Evolutionary conservation across 169 alveolate species (phyloP), one percentile per base, ranked within the genome.

Genomic region (Plasmodium inui): DNA sequence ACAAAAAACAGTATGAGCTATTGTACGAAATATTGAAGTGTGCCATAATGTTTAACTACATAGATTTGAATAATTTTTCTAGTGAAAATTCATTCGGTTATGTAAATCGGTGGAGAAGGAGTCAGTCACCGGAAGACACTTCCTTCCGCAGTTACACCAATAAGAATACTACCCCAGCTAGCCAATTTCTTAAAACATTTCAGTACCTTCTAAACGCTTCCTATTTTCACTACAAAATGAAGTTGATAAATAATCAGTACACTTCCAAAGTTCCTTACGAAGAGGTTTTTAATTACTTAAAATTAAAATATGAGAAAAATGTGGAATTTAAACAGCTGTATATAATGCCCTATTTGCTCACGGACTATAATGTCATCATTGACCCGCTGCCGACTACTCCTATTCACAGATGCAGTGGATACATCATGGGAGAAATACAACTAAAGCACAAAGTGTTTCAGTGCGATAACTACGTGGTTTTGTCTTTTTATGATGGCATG

Each of bases 351-450:
- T 89, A 44, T 89, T 57, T 89, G 72, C 39, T 89, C 30, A 80
- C 82, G 17, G 94, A 89, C 34, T 89, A 89, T 22, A 89, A 89
- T 9, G 90, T 89, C n/a, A 89, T 89, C 53, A 80, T 89, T 41
- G 94, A 89, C 41, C 94, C 94, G 1, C 72, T 89, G 50, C 94
- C 94, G 1, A 57, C 84, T 1, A 80, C 91, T 61, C 94, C 94
- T 44, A 89, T 89, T 61, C 94, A 89, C 82, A 89, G 82, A 80
- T 89, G 80, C 3, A 89, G 88, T 89, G 94, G 94, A 55, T 80
- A 61, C 82, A 50, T 89, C 30, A 89, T 89, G 94, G 94, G 94
- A 6, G 94, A 89, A 89, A 89, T 89, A 39, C 94, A 89, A 70
- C 46, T 89, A 6, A 89, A 89, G 72, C 94, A 89, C 72, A 89